phyloP scores from a whole-genome alignment of 306 rosid species.

The Trifolium pratense region DNA sequence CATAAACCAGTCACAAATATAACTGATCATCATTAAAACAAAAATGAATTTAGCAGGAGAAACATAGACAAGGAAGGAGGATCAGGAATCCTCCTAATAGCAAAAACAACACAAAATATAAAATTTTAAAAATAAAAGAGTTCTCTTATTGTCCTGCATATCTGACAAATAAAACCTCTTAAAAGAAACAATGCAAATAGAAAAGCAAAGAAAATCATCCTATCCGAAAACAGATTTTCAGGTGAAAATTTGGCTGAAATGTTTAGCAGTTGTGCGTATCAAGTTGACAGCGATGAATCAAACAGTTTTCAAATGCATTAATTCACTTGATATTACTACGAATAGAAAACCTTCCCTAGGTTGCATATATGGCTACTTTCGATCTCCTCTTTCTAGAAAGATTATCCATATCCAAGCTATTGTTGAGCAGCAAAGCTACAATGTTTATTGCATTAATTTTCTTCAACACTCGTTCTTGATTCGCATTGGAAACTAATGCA shows the following conservation, averaged over 20 bases:
- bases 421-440: slow-evolving; percentile 26
- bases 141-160: background rate
- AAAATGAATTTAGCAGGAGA: slow-evolving; percentile 10
- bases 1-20: slow-evolving; percentile 24
- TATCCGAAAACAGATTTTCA: slow-evolving; percentile 2
- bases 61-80: background rate
- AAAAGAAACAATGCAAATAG: slow-evolving; percentile 8
- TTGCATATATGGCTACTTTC: slow-evolving; percentile 18
- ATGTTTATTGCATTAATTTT: slow-evolving; percentile 11
- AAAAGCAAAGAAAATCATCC: slow-evolving; percentile 25
- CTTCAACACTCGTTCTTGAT: slow-evolving; percentile 35
- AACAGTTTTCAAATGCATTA: slow-evolving; percentile 18
- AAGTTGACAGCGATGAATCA: slow-evolving; percentile 12
- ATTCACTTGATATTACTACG: background rate
- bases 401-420: slow-evolving; percentile 5
- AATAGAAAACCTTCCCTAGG: slow-evolving; percentile 2
- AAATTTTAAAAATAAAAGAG: background rate
- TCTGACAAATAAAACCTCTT: background rate
- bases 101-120: background rate
- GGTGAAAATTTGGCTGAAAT: slow-evolving; percentile 16
- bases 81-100: background rate
- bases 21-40: background rate
- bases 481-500: slow-evolving; percentile 22
- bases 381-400: background rate
- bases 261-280: background rate